phyloP scores from a whole-genome alignment of 1,139 yeast species.

The Magnusiomyces paraingens region DNA sequence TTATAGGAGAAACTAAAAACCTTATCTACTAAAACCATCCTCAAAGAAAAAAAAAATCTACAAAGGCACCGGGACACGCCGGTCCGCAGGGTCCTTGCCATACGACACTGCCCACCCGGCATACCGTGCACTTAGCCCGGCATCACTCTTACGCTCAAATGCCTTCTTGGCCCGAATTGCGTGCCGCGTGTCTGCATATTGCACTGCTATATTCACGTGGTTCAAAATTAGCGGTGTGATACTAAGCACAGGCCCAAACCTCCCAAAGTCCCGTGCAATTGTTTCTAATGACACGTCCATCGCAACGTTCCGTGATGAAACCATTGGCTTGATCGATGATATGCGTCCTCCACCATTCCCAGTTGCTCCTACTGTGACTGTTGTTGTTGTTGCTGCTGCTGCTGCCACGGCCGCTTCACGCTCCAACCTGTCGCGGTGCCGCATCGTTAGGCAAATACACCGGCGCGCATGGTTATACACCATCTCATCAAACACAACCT shows the following conservation, averaged over 20 bases:
- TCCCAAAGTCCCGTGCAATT: conserved; percentile 45
- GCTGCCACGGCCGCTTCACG: neutral
- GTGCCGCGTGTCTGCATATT: conserved; percentile 53
- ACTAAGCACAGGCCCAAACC: conserved; percentile 58
- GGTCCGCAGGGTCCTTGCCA: conserved; percentile 63
- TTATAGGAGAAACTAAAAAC: neutral
- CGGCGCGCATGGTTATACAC: conserved; percentile 35
- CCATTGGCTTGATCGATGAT: conserved; percentile 1
- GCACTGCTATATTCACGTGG: conserved; percentile 55
- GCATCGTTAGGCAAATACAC: conserved; percentile 21
- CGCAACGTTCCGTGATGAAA: conserved; percentile 24
- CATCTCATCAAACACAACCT: conserved; percentile 32
- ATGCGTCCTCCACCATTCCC: neutral
- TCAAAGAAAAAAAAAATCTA: neutral
- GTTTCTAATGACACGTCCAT: conserved; percentile 36
- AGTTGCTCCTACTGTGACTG: neutral
- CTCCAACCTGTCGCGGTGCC: neutral
- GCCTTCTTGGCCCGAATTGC: conserved; percentile 60
- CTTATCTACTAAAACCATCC: neutral
- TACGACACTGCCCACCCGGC: conserved; percentile 58
- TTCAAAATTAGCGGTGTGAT: conserved; percentile 62
- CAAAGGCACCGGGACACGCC: conserved; percentile 36
- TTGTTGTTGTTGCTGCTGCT: neutral
- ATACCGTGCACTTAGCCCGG: conserved; percentile 38
- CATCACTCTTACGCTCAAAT: conserved; percentile 34